Conservation (phyloP, 2,329 filamentous ascomycete species). For the Fusarium secorum region DNA sequence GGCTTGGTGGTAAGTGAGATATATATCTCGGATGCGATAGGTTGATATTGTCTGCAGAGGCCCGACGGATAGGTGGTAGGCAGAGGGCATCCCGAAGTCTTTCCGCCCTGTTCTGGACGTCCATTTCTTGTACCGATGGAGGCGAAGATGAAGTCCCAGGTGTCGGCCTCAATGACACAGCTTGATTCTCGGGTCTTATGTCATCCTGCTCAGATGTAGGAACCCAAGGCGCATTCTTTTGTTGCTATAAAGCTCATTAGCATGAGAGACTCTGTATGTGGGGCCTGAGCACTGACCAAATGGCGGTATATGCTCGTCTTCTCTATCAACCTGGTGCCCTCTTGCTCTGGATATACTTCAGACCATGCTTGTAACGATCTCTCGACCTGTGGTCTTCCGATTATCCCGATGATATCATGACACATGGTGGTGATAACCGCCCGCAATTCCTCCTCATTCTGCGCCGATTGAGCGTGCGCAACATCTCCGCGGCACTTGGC, state of each 20-base stretch:
- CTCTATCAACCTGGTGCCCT: background rate
- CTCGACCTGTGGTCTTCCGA: background rate
- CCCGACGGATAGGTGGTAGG: background rate
- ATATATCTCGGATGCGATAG: background rate
- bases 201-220: background rate
- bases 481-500: background rate
- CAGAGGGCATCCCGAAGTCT: background rate
- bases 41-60: background rate
- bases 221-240: background rate
- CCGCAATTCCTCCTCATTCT: background rate
- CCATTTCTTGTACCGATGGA: background rate
- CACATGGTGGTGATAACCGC: background rate
- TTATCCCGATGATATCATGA: background rate
- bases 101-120: background rate
- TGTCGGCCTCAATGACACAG: background rate
- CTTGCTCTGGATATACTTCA: constrained; percentile 1
- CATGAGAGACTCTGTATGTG: too few species aligned
- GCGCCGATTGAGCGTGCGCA: background rate
- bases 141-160: background rate
- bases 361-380: background rate
- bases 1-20: background rate
- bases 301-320: background rate
- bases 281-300: background rate
- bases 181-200: background rate
- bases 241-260: background rate